These are phyloP conservation scores for Sisymbrium irio DNA, from an alignment of 345 rosid genomes.

Conservation along the genomic window DNA sequence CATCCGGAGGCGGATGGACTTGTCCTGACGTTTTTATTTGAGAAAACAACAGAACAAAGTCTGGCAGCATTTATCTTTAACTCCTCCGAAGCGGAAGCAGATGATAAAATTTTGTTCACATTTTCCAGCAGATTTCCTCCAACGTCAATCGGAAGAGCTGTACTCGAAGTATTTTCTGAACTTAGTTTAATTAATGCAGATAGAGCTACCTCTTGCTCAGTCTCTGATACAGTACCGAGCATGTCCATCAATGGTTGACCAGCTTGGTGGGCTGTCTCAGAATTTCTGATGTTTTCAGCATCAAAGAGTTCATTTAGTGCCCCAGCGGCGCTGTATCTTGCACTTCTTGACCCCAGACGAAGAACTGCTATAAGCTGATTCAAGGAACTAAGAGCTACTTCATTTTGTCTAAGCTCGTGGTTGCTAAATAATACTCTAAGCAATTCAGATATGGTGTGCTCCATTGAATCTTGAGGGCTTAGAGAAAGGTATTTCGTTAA, in stretches of 20 bases:
- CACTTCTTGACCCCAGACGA: constrained; percentile 68
- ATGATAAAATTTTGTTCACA: constrained; percentile 56
- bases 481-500: constrained; percentile 63
- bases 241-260: constrained; percentile 82
- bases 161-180: constrained; percentile 52
- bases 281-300: constrained; percentile 63
- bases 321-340: constrained; percentile 80
- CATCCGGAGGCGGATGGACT: constrained; percentile 57
- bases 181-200: constrained; percentile 67
- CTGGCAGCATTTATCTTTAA: constrained; percentile 73
- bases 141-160: constrained; percentile 47
- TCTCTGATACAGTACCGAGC: constrained; percentile 66
- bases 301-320: constrained; percentile 75
- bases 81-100: constrained; percentile 59
- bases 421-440: constrained; percentile 68
- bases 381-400: constrained; percentile 65
- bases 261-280: constrained; percentile 75
- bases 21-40: constrained; percentile 49
- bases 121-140: constrained; percentile 65
- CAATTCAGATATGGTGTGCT: constrained; percentile 66
- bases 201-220: constrained; percentile 77
- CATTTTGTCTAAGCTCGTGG: constrained; percentile 64
- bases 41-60: constrained; percentile 62
- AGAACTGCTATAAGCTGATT: constrained; percentile 87
- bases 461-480: constrained; percentile 70